Conservation (phyloP, 2,329 filamentous ascomycete species). For the Metarhizium album region DNA sequence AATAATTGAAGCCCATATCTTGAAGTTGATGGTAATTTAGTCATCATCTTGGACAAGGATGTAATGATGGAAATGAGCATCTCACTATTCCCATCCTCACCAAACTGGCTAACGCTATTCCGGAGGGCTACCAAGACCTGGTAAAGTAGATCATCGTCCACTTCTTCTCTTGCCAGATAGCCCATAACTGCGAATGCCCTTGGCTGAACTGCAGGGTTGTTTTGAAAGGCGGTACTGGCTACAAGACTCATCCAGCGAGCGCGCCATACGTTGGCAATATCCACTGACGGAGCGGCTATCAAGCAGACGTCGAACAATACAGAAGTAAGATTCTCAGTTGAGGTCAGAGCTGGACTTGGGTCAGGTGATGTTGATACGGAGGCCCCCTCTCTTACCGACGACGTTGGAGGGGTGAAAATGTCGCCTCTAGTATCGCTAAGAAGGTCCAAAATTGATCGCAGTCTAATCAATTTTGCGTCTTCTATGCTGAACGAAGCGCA, state of each 20-base stretch:
- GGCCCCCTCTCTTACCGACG: constrained; percentile 38
- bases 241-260: constrained; percentile 65
- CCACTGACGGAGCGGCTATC: constrained; percentile 51
- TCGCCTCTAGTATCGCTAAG: constrained; percentile 50
- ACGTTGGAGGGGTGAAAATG: constrained; percentile 39
- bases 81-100: constrained; percentile 52
- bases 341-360: constrained; percentile 35
- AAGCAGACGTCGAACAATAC: constrained; percentile 54
- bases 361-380: constrained; percentile 46
- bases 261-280: constrained; percentile 58
- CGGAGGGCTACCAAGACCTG: constrained; percentile 59
- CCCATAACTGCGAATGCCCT: constrained; percentile 62
- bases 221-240: constrained; percentile 62
- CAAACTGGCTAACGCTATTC: constrained; percentile 53
- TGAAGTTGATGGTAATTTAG: constrained; percentile 54
- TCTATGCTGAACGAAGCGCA: constrained; percentile 56
- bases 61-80: constrained; percentile 60
- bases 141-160: constrained; percentile 61
- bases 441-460: constrained; percentile 44
- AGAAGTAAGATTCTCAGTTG: constrained; percentile 51
- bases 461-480: constrained; percentile 44
- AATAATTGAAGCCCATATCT: constrained; percentile 60
- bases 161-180: constrained; percentile 58
- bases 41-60: constrained; percentile 60
- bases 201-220: constrained; percentile 60